Conservation (phyloP, 1,284 basidiomycete species). For the Ustilago crameri region DNA sequence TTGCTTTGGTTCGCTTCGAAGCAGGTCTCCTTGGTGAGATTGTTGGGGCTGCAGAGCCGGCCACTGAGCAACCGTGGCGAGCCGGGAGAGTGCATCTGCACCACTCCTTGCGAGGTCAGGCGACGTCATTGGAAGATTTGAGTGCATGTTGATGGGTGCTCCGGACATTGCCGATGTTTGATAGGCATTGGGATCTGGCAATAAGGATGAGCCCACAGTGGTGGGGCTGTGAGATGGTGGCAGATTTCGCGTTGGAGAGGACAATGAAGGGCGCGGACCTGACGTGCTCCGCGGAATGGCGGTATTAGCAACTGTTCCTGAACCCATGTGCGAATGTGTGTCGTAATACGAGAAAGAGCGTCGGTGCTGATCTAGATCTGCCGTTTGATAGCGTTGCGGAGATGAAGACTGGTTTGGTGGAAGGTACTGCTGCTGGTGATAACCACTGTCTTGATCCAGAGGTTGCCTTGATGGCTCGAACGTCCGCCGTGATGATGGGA, state of each 20-base stretch:
- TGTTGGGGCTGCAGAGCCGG: slow-evolving; percentile 25
- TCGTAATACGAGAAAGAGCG: slow-evolving; percentile 11
- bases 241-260: slow-evolving; percentile 13
- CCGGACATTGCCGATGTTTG: neutral
- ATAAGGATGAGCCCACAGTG: slow-evolving; percentile 16
- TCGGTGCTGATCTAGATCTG: slow-evolving; percentile 7
- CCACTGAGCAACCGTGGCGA: slow-evolving; percentile 41
- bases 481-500: neutral
- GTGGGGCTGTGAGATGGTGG: slow-evolving; percentile 12
- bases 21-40: neutral
- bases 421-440: slow-evolving; percentile 2
- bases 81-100: slow-evolving; percentile 26
- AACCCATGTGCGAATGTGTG: neutral
- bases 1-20: slow-evolving; percentile 1
- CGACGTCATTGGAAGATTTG: neutral
- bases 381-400: slow-evolving; percentile 5
- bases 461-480: slow-evolving; percentile 3
- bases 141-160: neutral
- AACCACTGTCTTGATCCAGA: neutral
- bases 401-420: slow-evolving; percentile 10
- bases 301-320: neutral
- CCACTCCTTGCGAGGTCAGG: slow-evolving; percentile 1
- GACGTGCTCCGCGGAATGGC: neutral
- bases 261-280: slow-evolving; percentile 1
- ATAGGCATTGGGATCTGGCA: slow-evolving; percentile 5